Base-by-base conservation (phyloP, 305 asterid genomes). In the Caryopteris hybrid region DNA sequence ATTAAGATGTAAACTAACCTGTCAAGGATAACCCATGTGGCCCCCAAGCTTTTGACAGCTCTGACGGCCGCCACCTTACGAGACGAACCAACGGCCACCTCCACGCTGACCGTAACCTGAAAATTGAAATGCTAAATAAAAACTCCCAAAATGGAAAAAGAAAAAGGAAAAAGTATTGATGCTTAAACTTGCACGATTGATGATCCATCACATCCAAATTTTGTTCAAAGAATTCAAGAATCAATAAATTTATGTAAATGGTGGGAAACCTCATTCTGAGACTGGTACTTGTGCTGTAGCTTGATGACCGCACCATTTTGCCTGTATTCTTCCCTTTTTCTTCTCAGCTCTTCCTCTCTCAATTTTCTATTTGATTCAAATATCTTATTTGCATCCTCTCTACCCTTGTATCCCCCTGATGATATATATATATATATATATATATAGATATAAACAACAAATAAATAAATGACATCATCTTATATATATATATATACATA, bases 21-120 rank as follows among this genome's bases (percentile, higher is more conserved):
- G 73, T 87, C 96, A 34, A 89, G 90, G 59, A 89, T 71, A 55
- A 87, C 43, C 90, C 83, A 82, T 0, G 92, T 89, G 6, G 92
- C 81, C 16, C 70, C 80, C 72, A 80, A 70, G 6, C 69, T 69
- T 68, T 75, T 76, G 56, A 81, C 81, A 13, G 85, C 88, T 58
- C 76, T 60, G 8, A 83, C 75, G 8, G 81, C 88, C 3, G 73
- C 84, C 45, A 55, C 83, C 68, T 84, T 89, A 12, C 88, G 76
- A 7, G 95, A 83, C 29, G 80, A 65, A 22, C 92, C 86, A 12
- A 76, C 85, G 31, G 65, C 80, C 54, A 87, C 71, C 66, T 84
- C 87, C 43, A 85, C 76, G 27, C 66, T 78, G 23, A 87, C 71
- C 61, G 72, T 80, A 1, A 89, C 84, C 95, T 89, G 78, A 59